Evolutionary conservation across 202 grass and related monocot genomes (phyloP).

Genomic region (Saccharum hybrid): DNA sequence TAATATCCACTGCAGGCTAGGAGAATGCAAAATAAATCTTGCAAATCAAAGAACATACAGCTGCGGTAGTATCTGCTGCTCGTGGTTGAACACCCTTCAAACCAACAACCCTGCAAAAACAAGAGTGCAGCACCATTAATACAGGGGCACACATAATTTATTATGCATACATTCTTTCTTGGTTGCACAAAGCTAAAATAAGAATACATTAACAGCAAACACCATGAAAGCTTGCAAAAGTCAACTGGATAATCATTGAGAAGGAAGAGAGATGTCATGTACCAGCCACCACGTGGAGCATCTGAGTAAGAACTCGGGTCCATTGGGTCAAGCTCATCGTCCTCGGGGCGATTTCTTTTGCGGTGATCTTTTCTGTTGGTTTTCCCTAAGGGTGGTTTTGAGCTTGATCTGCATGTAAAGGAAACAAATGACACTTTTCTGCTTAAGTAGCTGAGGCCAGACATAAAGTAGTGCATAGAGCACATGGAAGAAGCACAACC

Average conservation of each 20-base stretch:
- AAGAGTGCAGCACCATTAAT: slow-evolving; percentile 27
- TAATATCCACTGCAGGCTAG: slow-evolving; percentile 28
- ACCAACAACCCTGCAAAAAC: slow-evolving; percentile 79
- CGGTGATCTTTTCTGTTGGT: slow-evolving; percentile 63
- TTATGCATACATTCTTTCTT: slow-evolving; percentile 8
- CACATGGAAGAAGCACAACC: slow-evolving; percentile 29
- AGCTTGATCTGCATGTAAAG: slow-evolving; percentile 52
- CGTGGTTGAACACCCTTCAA: slow-evolving; percentile 95
- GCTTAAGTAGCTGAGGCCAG: slow-evolving; percentile 9
- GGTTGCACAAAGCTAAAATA: slow-evolving; percentile 27
- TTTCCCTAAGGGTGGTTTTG: slow-evolving; percentile 71
- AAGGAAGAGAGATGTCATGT: slow-evolving; percentile 42
- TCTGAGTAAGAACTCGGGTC: slow-evolving; percentile 99
- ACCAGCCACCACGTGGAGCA: slow-evolving; percentile 98
- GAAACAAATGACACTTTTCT: slow-evolving; percentile 10
- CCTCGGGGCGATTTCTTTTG: slow-evolving; percentile 73
- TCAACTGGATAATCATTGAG: slow-evolving; percentile 34
- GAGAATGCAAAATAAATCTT: slow-evolving; percentile 5
- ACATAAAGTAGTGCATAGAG: slow-evolving; percentile 10
- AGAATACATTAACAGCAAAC: slow-evolving; percentile 35
- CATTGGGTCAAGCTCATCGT: slow-evolving; percentile 97
- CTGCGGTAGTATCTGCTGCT: slow-evolving; percentile 94
- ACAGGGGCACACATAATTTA: slow-evolving; percentile 17
- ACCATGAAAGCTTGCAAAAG: slow-evolving; percentile 23
- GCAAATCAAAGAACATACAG: slow-evolving; percentile 69